Conservation (phyloP, 768 basidiomycete genomes). For the Suillus plorans region DNA sequence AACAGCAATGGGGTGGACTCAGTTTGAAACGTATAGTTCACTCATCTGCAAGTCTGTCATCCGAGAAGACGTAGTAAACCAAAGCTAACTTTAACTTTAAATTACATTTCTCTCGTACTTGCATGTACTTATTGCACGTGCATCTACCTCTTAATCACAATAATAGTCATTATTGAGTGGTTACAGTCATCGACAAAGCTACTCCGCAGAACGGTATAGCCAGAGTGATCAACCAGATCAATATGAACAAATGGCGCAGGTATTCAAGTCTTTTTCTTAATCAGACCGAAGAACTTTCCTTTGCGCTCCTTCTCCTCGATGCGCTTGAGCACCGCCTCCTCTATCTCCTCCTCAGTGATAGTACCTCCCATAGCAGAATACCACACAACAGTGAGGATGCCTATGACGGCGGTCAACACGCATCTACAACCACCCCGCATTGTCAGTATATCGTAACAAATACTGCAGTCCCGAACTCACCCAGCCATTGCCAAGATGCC, state of each 20-base stretch:
- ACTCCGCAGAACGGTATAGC: neutral
- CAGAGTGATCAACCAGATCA: neutral
- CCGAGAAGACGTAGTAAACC: neutral
- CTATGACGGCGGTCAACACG: constrained; percentile 79
- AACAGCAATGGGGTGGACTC: neutral
- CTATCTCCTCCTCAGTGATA: constrained; percentile 79
- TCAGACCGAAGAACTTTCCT: constrained; percentile 45
- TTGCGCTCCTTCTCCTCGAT: constrained; percentile 57
- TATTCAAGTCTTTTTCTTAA: constrained; percentile 16
- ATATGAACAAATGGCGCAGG: neutral
- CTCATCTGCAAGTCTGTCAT: neutral
- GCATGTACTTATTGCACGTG: neutral
- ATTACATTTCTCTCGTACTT: neutral
- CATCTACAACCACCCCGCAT: constrained; percentile 47
- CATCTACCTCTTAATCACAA: neutral
- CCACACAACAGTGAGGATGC: constrained; percentile 83
- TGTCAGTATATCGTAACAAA: constrained; percentile 2
- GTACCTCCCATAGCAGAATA: constrained; percentile 70
- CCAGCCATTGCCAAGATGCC: constrained; percentile 79
- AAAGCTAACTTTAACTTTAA: neutral
- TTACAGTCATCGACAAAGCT: neutral
- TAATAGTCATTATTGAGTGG: neutral
- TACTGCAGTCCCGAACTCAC: constrained; percentile 33
- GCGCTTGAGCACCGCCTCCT: constrained; percentile 59
- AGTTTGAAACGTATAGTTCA: neutral